phyloP scores from a whole-genome alignment of 768 basidiomycete genomes.

The Lentinula lateritia region DNA sequence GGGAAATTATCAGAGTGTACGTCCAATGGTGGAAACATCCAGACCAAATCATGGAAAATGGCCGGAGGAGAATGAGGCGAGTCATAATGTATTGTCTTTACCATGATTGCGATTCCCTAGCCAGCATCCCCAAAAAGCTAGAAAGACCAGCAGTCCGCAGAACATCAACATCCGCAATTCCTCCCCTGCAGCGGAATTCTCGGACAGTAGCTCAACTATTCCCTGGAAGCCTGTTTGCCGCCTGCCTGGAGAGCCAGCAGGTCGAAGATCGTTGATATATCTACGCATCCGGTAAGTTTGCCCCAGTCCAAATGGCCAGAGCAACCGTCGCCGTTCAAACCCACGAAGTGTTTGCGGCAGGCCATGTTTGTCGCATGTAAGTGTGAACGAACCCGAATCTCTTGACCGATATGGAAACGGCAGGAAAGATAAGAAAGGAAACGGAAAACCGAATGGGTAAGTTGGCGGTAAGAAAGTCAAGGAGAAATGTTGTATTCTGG shows the following conservation, averaged over 20 bases:
- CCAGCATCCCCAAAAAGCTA: constrained; percentile 47
- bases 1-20: background rate
- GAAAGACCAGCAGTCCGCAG: constrained; percentile 39
- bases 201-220: constrained; percentile 41
- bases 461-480: constrained; percentile 58
- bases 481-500: constrained; percentile 58
- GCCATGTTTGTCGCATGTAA: constrained; percentile 58
- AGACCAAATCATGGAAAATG: too few relatives aligned
- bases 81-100: background rate
- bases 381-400: constrained; percentile 50
- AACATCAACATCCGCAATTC: constrained; percentile 59
- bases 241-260: constrained; percentile 28
- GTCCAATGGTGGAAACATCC: background rate
- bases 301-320: constrained; percentile 48
- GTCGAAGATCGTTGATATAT: constrained; percentile 36
- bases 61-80: background rate
- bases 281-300: constrained; percentile 28
- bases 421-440: constrained; percentile 33
- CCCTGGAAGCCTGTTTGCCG: constrained; percentile 36
- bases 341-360: constrained; percentile 51
- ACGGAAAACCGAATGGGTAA: constrained; percentile 45
- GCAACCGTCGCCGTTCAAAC: constrained; percentile 38
- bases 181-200: constrained; percentile 61
- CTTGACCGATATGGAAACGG: constrained; percentile 35
- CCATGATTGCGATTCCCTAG: background rate